These are phyloP conservation scores for Clavariopsis aquatica DNA, from an alignment of 495 filamentous ascomycete species.

Conservation along the genomic window DNA sequence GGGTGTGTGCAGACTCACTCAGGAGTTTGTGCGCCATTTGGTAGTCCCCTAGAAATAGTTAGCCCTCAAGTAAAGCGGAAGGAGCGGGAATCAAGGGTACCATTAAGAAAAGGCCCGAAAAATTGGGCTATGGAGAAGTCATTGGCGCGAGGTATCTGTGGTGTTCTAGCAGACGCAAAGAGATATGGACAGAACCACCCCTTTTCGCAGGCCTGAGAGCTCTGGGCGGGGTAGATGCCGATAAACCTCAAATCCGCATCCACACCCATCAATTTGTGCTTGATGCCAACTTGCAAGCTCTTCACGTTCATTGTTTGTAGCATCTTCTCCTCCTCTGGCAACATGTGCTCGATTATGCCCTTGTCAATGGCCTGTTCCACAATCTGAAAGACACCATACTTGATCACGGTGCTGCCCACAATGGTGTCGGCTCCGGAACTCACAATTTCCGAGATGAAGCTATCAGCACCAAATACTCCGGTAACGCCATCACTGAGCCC, in stretches of 20 bases:
- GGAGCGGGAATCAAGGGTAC: constrained; percentile 15
- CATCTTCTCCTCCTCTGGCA: constrained; percentile 51
- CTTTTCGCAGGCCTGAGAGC: constrained; percentile 43
- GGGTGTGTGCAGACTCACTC: constrained; percentile 38
- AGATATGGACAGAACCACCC: constrained; percentile 50
- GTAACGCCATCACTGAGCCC: constrained; percentile 37
- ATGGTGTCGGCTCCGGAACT: constrained; percentile 43
- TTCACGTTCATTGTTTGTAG: constrained; percentile 45
- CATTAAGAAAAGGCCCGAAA: constrained; percentile 46
- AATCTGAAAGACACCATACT: constrained; percentile 48
- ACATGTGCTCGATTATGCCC: constrained; percentile 47
- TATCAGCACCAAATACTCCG: constrained; percentile 42
- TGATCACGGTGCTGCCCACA: constrained; percentile 41
- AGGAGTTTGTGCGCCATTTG: constrained; percentile 47
- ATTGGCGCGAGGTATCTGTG: constrained; percentile 39
- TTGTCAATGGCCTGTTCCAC: constrained; percentile 50
- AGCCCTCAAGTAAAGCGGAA: not conserved
- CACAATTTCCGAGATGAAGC: constrained; percentile 46
- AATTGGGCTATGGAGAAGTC: constrained; percentile 49
- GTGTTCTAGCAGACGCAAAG: constrained; percentile 46
- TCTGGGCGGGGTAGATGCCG: constrained; percentile 36
- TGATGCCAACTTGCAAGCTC: constrained; percentile 48
- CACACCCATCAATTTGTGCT: constrained; percentile 50
- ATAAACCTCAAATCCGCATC: constrained; percentile 44
- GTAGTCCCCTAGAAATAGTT: constrained; percentile 40